phyloP scores from a whole-genome alignment of 2,329 filamentous ascomycete genomes.

The Colletotrichum australisinense region DNA sequence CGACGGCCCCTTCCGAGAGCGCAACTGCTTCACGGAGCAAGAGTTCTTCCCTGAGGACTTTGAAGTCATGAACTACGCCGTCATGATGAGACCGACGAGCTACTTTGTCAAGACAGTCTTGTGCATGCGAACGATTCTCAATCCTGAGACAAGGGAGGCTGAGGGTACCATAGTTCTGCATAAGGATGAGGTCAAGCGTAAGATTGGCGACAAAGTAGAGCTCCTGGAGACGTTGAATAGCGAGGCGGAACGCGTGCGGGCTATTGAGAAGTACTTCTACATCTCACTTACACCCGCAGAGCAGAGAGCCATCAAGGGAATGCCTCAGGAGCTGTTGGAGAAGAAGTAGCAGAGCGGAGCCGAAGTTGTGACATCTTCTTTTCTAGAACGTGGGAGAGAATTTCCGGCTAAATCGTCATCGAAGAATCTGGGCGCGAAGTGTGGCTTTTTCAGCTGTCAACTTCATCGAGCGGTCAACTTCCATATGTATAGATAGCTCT shows the following conservation, averaged over 20 bases:
- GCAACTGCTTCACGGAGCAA: conserved; percentile 63
- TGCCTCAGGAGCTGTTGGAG: conserved; percentile 37
- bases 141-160: conserved; percentile 31
- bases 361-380: neutral
- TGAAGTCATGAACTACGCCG: conserved; percentile 56
- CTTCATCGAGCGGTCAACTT: neutral
- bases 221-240: conserved; percentile 54
- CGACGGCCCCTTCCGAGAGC: conserved; percentile 51
- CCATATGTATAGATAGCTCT: neutral
- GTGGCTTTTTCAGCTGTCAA: too few species aligned
- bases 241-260: conserved; percentile 61
- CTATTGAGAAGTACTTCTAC: conserved; percentile 61
- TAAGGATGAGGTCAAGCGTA: conserved; percentile 56
- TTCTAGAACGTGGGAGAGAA: neutral
- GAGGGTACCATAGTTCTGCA: conserved; percentile 57
- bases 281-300: conserved; percentile 60
- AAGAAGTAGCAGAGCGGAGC: neutral
- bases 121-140: conserved; percentile 45
- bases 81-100: conserved; percentile 48
- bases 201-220: conserved; percentile 50
- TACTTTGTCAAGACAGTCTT: conserved; percentile 52
- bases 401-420: neutral
- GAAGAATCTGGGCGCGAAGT: too few species aligned
- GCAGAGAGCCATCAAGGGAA: conserved; percentile 58
- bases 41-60: conserved; percentile 61